phyloP scores from a whole-genome alignment of 139 green algal species.

The Raphidocelis subcapitata region DNA sequence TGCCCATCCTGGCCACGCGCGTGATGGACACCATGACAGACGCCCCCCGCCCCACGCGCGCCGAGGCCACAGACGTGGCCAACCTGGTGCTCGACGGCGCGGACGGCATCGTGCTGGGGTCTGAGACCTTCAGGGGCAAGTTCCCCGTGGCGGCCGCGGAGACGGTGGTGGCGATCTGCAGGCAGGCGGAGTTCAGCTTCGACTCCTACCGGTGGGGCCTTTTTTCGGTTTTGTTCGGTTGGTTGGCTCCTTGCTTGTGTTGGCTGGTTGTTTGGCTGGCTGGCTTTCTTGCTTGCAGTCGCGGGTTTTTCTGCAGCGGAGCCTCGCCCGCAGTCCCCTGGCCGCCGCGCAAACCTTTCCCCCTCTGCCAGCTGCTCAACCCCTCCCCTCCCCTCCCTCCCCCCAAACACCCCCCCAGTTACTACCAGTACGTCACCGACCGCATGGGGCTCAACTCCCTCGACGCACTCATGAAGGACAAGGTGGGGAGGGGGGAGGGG shows the following conservation, averaged over 20 bases:
- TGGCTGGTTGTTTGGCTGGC: no score
- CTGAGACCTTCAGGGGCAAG: conserved; percentile 83
- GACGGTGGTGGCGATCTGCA: conserved; percentile 55
- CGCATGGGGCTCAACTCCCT: conserved; percentile 37
- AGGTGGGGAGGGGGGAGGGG: conserved; percentile 6
- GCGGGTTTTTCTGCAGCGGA: no score
- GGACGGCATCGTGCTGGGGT: conserved; percentile 76
- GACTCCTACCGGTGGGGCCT: not conserved
- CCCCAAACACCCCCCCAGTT: conserved; percentile 6
- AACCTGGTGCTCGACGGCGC: conserved; percentile 92
- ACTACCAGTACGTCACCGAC: conserved; percentile 51
- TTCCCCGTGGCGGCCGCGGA: conserved; percentile 31
- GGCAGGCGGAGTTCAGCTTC: conserved; percentile 33
- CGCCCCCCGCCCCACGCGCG: conserved; percentile 23
- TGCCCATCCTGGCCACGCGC: conserved; percentile 83
- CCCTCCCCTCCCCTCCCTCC: not conserved
- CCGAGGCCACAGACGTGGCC: conserved; percentile 74
- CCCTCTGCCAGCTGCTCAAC: no score
- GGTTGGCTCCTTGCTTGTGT: no score
- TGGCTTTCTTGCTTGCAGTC: no score
- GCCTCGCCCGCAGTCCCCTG: no score
- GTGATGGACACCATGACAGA: conserved; percentile 91
- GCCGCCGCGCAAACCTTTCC: no score
- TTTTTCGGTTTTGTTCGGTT: not conserved
- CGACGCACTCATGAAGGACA: conserved; percentile 34